phyloP scores from a whole-genome alignment of 2,329 filamentous ascomycete species.

The Ophiognomonia clavigignenti-juglandacearum region DNA sequence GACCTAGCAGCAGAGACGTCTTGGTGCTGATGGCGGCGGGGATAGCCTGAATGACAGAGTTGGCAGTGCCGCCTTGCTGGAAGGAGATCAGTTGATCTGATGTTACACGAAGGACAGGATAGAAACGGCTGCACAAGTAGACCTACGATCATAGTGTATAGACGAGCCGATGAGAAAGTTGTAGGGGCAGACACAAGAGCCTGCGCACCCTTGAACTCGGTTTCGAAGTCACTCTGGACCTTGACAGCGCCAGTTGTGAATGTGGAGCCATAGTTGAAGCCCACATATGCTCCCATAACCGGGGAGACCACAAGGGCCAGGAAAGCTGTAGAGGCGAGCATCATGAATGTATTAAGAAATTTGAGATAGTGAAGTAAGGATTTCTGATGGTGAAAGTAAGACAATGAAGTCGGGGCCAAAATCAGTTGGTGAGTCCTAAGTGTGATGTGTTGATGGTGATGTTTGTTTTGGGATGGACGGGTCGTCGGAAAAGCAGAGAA shows the following conservation, averaged over 20 bases:
- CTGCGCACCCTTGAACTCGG: constrained; percentile 63
- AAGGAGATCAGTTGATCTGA: constrained; percentile 1
- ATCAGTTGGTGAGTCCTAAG: neutral
- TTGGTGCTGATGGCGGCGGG: constrained; percentile 78
- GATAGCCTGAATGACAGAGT: constrained; percentile 65
- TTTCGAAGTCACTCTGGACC: constrained; percentile 60
- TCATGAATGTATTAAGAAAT: neutral
- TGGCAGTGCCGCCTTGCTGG: constrained; percentile 58
- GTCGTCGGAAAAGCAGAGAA: too few relatives aligned
- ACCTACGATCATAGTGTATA: constrained; percentile 62
- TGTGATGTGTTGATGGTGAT: too few relatives aligned
- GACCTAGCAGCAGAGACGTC: constrained; percentile 72
- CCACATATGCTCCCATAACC: constrained; percentile 39
- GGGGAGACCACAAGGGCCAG: constrained; percentile 11
- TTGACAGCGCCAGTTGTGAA: constrained; percentile 58
- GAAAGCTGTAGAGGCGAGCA: constrained; percentile 8
- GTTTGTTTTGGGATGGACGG: too few relatives aligned
- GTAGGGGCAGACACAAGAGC: constrained; percentile 58
- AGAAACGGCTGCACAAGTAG: too few relatives aligned
- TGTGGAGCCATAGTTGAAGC: constrained; percentile 70
- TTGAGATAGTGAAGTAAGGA: neutral
- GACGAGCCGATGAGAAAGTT: constrained; percentile 61
- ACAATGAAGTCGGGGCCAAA: neutral
- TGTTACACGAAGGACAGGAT: too few relatives aligned
- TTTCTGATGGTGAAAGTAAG: neutral